Evolutionary conservation across 73 alveolate species (phyloP), one percentile per base, ranked within the genome.

Genomic region (Breviolum minutum): DNA sequence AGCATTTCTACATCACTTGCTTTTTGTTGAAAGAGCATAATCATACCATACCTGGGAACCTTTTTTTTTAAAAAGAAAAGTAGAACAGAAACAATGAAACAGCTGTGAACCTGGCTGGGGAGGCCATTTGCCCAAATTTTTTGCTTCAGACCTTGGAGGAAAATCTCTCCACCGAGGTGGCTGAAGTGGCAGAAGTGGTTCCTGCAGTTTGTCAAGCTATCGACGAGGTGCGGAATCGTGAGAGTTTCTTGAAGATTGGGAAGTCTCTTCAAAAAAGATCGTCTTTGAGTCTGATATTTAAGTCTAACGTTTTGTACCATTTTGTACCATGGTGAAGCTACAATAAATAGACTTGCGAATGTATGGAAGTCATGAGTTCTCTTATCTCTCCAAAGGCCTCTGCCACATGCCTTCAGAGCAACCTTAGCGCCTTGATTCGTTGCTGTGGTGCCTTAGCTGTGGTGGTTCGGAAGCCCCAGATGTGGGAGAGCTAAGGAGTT

Each of bases 201-300:
- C 96, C 96, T 8, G 87, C 83, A 22, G 96, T 90, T 12, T 90
- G 96, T 63, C 77, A 73, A 63, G 83, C 87, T 64, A 60, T 90
- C 32, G 96, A 90, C 29, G 88, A 90, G 96, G 96, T 63, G 40
- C 40, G 13, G 26, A 66, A 4, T 20, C 74, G 22, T 66, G 74
- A 66, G 2, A 2, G 22, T 17, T 71, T 66, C 26, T 66, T 66
- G 22, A 71, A 10, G 54, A 73, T 73, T 19, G 12, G 12, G 14
- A 13, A 73, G 0, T 22, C 60, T 9, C 16, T 71, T 5, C 0
- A 26, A 48, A 19, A 22, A 26, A 73, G 8, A 8, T 26, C 7
- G 2, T 48, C 22, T 73, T 22, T 20, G 10, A 71, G 26, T 73
- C 83, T 0, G 5, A 4, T 48, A 73, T 19, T 26, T 73, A 6